Conservation (phyloP, 148 eudicot species). For the Rhododendron williamsianum region DNA sequence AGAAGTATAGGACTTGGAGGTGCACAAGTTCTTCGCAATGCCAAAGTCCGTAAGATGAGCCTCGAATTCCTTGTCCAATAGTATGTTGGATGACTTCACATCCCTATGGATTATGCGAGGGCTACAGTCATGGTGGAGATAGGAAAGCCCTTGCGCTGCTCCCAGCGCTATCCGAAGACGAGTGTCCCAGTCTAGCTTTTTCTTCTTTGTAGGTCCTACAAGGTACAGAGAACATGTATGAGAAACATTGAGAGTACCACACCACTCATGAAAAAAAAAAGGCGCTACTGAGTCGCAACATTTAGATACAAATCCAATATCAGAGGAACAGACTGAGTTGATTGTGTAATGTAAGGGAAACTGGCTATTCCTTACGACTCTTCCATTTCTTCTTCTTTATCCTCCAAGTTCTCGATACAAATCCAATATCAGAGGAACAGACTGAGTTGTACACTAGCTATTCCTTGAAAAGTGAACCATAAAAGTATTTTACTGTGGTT, state of each 20-base stretch:
- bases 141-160: slow-evolving; percentile 95
- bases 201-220: slow-evolving; percentile 72
- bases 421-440: background rate
- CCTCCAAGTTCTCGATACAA: background rate
- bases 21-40: slow-evolving; percentile 80
- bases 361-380: too few species aligned
- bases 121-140: slow-evolving; percentile 96
- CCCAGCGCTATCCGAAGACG: slow-evolving; percentile 83
- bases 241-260: background rate
- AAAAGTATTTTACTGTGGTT: background rate
- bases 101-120: slow-evolving; percentile 96
- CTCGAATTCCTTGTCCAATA: slow-evolving; percentile 87
- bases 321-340: too few species aligned
- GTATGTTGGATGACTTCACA: slow-evolving; percentile 88
- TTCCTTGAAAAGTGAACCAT: background rate
- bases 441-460: background rate
- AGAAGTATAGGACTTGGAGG: slow-evolving; percentile 79
- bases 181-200: slow-evolving; percentile 87
- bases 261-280: background rate
- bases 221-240: background rate
- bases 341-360: too few species aligned
- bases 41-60: slow-evolving; percentile 97
- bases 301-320: too few species aligned
- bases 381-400: too few species aligned
- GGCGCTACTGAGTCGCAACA: too few species aligned